Evolutionary conservation across 2,329 filamentous ascomycete species (phyloP).

Genomic region (Sordariomycetes sp.): DNA sequence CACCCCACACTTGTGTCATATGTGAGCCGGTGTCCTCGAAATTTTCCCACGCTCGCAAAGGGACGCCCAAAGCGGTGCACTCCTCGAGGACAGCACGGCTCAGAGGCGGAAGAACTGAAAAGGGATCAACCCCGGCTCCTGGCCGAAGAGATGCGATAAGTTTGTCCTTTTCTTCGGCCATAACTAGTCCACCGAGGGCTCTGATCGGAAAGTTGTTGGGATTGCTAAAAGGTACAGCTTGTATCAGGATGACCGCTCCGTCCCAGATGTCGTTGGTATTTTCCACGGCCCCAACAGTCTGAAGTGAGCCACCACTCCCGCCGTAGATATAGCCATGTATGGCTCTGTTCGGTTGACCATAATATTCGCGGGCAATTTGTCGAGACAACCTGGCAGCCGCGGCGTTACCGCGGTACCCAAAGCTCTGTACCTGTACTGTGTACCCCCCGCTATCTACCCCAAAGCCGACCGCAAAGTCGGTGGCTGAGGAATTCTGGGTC

Average conservation of each 20-base stretch:
- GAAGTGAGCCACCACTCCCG: conserved; percentile 12
- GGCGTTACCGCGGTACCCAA: conserved; percentile 12
- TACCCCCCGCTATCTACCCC: conserved; percentile 10
- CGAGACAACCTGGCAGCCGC: conserved; percentile 11
- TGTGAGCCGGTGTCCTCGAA: conserved; percentile 6
- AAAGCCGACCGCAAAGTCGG: conserved; percentile 7
- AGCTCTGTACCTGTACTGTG: conserved; percentile 8
- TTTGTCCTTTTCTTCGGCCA: not conserved
- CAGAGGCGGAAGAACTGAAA: not conserved
- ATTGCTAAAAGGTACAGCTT: conserved; percentile 9
- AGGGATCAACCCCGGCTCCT: conserved; percentile 6
- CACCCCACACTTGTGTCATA: not conserved
- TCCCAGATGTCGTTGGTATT: conserved; percentile 12
- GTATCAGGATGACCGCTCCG: conserved; percentile 10
- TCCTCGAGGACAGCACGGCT: conserved; percentile 4
- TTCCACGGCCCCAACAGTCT: conserved; percentile 10
- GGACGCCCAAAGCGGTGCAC: conserved; percentile 5
- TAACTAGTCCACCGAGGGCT: conserved; percentile 6
- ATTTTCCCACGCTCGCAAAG: conserved; percentile 2
- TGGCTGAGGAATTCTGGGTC: conserved; percentile 6
- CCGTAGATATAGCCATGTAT: conserved; percentile 14
- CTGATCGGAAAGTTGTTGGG: conserved; percentile 9
- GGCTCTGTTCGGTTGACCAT: conserved; percentile 1
- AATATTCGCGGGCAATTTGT: conserved; percentile 8
- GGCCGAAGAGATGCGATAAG: conserved; percentile 6